A percentile compares a stretch with the other conserved stretches of the same genome.
Conservation (phyloP, 768 basidiomycete species). For the Leccinum incarnatum region DNA sequence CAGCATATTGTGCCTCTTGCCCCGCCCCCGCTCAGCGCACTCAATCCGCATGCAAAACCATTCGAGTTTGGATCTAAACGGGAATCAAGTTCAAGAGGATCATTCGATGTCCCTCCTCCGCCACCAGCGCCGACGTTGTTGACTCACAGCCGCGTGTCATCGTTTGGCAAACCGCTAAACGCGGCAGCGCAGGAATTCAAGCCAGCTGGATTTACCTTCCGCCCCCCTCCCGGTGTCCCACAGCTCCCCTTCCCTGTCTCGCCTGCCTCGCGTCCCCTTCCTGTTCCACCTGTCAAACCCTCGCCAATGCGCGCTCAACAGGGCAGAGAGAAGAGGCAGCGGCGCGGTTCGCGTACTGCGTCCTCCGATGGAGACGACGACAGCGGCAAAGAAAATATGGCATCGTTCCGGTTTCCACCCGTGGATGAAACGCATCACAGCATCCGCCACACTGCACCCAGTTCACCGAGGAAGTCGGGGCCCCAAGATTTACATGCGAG, state of each 20-base stretch:
- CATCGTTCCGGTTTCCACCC: conserved; percentile 75
- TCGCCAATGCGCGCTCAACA: conserved; percentile 40
- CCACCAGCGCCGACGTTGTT: conserved; percentile 36
- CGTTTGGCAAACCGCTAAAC: conserved; percentile 70
- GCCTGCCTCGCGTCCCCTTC: conserved; percentile 38
- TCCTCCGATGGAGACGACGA: conserved; percentile 43
- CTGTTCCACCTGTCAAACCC: conserved; percentile 33
- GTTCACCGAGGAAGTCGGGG: conserved; percentile 34
- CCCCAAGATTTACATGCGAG: conserved; percentile 18
- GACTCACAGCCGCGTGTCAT: conserved; percentile 40
- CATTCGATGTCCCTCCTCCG: conserved; percentile 26
- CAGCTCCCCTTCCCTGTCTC: conserved; percentile 42
- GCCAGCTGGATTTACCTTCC: conserved; percentile 74
- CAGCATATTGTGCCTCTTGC: conserved; percentile 16
- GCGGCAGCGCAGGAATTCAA: conserved; percentile 80
- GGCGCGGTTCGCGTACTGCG: conserved; percentile 46
- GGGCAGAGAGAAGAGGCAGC: conserved; percentile 79
- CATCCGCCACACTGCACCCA: conserved; percentile 46
- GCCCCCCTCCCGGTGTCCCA: conserved; percentile 64
- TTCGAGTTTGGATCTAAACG: conserved; percentile 68
- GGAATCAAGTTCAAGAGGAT: conserved; percentile 35
- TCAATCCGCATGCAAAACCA: conserved; percentile 82
- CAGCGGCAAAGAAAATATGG: conserved; percentile 57
- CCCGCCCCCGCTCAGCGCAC: conserved; percentile 22
- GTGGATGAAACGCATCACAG: conserved; percentile 48